These are phyloP conservation scores for Carex arenaria DNA, from an alignment of 202 grass and related monocot species.

Conservation along the genomic window DNA sequence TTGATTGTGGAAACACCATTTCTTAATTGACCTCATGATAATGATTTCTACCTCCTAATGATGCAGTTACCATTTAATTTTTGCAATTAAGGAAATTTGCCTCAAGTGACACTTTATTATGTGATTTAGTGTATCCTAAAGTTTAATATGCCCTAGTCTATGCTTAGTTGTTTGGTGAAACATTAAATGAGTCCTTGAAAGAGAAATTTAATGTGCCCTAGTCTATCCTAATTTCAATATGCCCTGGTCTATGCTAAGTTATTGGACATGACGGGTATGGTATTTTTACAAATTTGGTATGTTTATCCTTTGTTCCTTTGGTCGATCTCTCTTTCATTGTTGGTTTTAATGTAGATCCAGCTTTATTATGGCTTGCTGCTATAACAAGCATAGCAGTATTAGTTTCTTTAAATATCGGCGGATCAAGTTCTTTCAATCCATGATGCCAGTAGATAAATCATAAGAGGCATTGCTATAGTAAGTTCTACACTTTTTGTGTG, in stretches of 20 bases:
- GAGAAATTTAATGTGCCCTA: too few species aligned
- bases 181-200: not conserved
- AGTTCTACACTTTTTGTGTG: not conserved
- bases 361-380: slow-evolving; percentile 80
- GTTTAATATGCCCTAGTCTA: not conserved
- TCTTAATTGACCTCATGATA: not conserved
- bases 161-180: not conserved
- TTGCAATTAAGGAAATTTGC: slow-evolving; percentile 5
- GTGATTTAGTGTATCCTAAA: not conserved
- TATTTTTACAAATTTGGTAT: slow-evolving; percentile 11
- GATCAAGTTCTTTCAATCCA: slow-evolving; percentile 81
- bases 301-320: not conserved
- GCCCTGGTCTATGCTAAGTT: too few species aligned
- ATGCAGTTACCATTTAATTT: not conserved
- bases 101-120: not conserved
- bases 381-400: slow-evolving; percentile 61
- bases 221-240: too few species aligned
- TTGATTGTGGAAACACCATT: not conserved
- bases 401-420: slow-evolving; percentile 56
- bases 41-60: not conserved
- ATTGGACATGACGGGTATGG: not conserved
- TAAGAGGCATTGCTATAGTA: not conserved
- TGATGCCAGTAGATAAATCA: slow-evolving; percentile 15
- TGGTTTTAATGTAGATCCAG: slow-evolving; percentile 40
- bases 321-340: slow-evolving; percentile 7